Conservation (phyloP, 2,329 filamentous ascomycete species). For the Madurella mycetomatis region DNA sequence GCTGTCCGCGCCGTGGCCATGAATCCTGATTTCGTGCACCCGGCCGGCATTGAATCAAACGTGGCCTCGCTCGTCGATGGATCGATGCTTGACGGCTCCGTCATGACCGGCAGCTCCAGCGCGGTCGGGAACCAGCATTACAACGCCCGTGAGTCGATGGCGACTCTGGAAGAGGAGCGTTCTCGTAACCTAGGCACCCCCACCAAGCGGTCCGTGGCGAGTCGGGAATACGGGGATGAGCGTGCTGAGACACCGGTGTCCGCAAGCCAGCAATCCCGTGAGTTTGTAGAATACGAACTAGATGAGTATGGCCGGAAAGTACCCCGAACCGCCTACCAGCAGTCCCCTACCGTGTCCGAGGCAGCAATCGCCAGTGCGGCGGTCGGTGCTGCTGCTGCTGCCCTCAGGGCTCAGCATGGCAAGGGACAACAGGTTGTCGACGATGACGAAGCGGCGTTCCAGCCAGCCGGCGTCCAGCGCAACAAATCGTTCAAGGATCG, state of each 20-base stretch:
- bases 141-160: slow-evolving; percentile 37
- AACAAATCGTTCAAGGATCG: slow-evolving; percentile 65
- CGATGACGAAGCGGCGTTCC: slow-evolving; percentile 36
- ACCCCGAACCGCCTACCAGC: slow-evolving; percentile 39
- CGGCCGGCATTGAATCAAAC: slow-evolving; percentile 78
- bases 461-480: slow-evolving; percentile 50
- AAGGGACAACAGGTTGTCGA: slow-evolving; percentile 37
- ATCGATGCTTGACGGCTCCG: slow-evolving; percentile 63
- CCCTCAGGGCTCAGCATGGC: slow-evolving; percentile 46
- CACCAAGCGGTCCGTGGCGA: slow-evolving; percentile 39
- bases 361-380: slow-evolving; percentile 55
- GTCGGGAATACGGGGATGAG: slow-evolving; percentile 38
- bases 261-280: slow-evolving; percentile 39
- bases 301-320: slow-evolving; percentile 57
- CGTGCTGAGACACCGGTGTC: slow-evolving; percentile 38
- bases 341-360: slow-evolving; percentile 54
- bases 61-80: slow-evolving; percentile 84
- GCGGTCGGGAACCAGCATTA: slow-evolving; percentile 45
- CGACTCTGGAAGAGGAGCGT: slow-evolving; percentile 31
- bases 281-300: slow-evolving; percentile 52
- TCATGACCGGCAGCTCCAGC: slow-evolving; percentile 59
- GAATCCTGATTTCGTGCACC: slow-evolving; percentile 71
- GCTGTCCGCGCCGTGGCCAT: slow-evolving; percentile 66
- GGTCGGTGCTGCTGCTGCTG: slow-evolving; percentile 49
- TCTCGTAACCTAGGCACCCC: slow-evolving; percentile 31